A percentile compares a stretch with the other conserved stretches of the same genome.
phyloP scores from a whole-genome alignment of 495 filamentous ascomycete genomes.

The Neurospora hispaniola region DNA sequence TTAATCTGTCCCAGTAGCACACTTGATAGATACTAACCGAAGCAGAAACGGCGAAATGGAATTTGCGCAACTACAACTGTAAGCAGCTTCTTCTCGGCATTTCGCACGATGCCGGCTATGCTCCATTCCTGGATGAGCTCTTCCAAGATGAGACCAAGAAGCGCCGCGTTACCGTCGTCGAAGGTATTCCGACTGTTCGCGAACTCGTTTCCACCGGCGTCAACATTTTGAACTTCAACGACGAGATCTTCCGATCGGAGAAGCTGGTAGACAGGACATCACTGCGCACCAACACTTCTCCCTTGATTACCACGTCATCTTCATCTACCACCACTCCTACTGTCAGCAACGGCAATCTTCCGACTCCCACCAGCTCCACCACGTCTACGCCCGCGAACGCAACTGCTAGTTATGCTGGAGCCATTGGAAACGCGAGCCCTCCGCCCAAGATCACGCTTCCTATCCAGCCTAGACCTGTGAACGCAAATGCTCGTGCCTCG shows the following conservation, averaged over 20 bases:
- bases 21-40: neutral
- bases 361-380: neutral
- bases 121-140: conserved; percentile 56
- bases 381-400: conserved; percentile 8
- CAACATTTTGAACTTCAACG: conserved; percentile 45
- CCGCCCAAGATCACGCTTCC: conserved; percentile 29
- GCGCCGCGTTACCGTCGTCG: conserved; percentile 58
- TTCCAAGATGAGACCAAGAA: conserved; percentile 41
- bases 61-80: conserved; percentile 66
- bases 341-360: conserved; percentile 1
- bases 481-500: conserved; percentile 6
- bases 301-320: neutral
- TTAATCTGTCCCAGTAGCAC: neutral
- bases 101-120: conserved; percentile 65
- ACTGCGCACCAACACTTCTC: neutral
- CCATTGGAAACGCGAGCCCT: conserved; percentile 24
- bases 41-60: conserved; percentile 46
- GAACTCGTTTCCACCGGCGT: conserved; percentile 51
- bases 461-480: conserved; percentile 10
- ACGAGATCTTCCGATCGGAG: conserved; percentile 56
- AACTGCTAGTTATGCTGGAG: conserved; percentile 24
- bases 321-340: neutral
- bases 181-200: conserved; percentile 60
- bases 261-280: conserved; percentile 31
- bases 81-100: conserved; percentile 74